phyloP scores from a whole-genome alignment of 148 eudicot genomes.

The Nepenthes mirabilis region DNA sequence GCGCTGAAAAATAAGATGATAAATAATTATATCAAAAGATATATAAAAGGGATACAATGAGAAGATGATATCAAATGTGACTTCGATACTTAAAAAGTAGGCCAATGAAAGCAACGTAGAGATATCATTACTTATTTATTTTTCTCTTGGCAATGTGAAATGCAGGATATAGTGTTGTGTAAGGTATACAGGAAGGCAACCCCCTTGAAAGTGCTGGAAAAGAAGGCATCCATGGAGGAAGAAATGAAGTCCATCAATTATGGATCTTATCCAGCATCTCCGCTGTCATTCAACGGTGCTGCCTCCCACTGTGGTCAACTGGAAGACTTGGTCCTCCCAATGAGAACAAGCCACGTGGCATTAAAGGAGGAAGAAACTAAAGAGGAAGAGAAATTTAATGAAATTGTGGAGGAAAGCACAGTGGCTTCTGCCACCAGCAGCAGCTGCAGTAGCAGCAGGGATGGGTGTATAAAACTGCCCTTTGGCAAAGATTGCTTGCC shows the following conservation, averaged over 20 bases:
- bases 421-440: too few species aligned
- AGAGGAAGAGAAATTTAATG: too few species aligned
- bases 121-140: not conserved
- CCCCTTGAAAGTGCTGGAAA: conserved; percentile 70
- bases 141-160: not conserved
- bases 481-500: conserved; percentile 23
- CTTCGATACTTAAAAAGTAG: too few species aligned
- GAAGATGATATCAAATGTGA: too few species aligned
- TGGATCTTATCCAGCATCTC: conserved; percentile 24
- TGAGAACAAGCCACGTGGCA: conserved; percentile 13
- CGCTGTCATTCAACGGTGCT: conserved; percentile 25
- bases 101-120: not conserved
- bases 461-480: conserved; percentile 14
- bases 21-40: too few species aligned
- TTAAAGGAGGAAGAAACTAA: not conserved
- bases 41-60: too few species aligned
- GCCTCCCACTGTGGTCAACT: conserved; percentile 11
- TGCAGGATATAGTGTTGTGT: conserved; percentile 86
- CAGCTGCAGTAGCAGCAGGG: too few species aligned
- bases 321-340: conserved; percentile 16
- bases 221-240: conserved; percentile 64
- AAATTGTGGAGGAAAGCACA: too few species aligned
- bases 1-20: too few species aligned
- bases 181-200: conserved; percentile 92
- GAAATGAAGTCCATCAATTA: conserved; percentile 7